Conservation (phyloP, 83 land plant species). For the Diphasiastrum complanatum region DNA sequence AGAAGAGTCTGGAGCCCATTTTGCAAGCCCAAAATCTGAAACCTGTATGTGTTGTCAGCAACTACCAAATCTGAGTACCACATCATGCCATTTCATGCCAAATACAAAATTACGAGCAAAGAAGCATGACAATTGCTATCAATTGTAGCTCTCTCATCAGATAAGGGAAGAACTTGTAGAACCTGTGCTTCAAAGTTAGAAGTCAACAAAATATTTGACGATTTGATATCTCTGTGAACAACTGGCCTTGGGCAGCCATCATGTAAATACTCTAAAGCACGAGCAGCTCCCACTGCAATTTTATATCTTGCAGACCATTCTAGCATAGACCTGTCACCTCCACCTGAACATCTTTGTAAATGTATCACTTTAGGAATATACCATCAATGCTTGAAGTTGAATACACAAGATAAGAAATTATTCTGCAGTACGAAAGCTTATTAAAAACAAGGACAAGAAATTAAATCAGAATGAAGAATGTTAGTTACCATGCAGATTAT, state of each 20-base stretch:
- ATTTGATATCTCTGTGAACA: slow-evolving; percentile 82
- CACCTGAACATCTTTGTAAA: slow-evolving; percentile 21
- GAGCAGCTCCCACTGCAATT: slow-evolving; percentile 63
- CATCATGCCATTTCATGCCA: not conserved
- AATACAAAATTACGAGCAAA: too few relatives aligned
- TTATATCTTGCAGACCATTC: slow-evolving; percentile 57
- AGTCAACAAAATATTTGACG: slow-evolving; percentile 80
- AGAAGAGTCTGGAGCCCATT: slow-evolving; percentile 67
- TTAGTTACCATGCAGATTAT: slow-evolving; percentile 72
- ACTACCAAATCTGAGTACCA: not conserved
- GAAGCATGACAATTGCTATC: not conserved
- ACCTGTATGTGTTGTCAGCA: slow-evolving; percentile 35
- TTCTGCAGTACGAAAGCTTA: not conserved
- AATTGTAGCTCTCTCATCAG: not conserved
- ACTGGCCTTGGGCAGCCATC: slow-evolving; percentile 44
- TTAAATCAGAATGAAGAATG: too few relatives aligned
- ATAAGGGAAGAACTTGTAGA: not conserved
- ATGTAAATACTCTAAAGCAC: slow-evolving; percentile 67
- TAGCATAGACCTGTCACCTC: slow-evolving; percentile 28
- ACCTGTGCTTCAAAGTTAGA: slow-evolving; percentile 57
- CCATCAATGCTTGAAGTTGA: not conserved
- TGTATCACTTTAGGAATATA: not conserved
- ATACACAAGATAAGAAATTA: not conserved
- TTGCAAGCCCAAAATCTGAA: slow-evolving; percentile 93
- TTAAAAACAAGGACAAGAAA: not conserved